phyloP scores from a whole-genome alignment of 768 basidiomycete genomes.

The Amanita polypyramis region DNA sequence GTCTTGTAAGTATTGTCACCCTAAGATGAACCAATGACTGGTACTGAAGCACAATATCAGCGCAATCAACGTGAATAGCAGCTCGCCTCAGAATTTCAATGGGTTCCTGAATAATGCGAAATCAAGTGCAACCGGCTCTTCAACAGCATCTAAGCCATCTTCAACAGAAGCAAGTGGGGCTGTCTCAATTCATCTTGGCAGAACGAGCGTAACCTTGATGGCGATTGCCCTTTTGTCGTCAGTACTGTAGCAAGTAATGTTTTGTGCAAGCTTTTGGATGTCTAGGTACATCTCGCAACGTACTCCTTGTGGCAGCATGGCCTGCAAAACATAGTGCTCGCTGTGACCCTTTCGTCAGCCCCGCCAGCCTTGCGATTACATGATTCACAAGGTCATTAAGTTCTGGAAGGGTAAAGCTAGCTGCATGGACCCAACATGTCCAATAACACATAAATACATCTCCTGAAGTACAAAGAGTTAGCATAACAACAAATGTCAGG shows the following conservation, averaged over 20 bases:
- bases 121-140: conserved; percentile 13
- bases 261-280: not conserved
- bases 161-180: conserved; percentile 18
- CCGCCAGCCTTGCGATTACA: too few relatives aligned
- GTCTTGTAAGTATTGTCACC: conserved; percentile 30
- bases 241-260: conserved; percentile 17
- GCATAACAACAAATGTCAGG: conserved; percentile 2
- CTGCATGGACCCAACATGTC: not conserved
- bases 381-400: not conserved
- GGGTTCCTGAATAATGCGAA: conserved; percentile 49
- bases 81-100: conserved; percentile 36
- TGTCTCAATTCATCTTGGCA: conserved; percentile 22
- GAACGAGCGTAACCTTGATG: conserved; percentile 19
- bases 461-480: not conserved
- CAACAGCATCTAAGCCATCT: conserved; percentile 14
- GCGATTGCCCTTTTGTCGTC: conserved; percentile 21
- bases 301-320: too few relatives aligned
- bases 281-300: not conserved
- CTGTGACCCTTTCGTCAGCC: too few relatives aligned
- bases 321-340: too few relatives aligned
- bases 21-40: not conserved
- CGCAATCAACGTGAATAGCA: conserved; percentile 48
- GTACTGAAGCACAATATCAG: conserved; percentile 13
- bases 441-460: not conserved
- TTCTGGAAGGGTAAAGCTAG: not conserved